Evolutionary conservation across 805 yeast genomes (phyloP).

Genomic region (Jamesozyma hellenica): DNA sequence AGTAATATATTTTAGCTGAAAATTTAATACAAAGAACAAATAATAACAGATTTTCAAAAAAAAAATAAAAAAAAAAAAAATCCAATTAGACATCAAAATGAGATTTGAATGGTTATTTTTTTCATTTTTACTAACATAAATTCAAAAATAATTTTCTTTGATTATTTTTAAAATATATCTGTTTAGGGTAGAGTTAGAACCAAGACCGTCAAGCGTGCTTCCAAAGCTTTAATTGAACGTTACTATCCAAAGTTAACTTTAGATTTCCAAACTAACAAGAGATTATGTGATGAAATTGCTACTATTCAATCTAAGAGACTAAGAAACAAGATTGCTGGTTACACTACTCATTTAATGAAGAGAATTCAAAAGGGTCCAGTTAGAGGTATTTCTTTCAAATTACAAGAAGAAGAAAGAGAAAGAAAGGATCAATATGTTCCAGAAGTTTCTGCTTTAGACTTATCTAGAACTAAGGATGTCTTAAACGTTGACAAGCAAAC

Average conservation of each 20-base stretch:
- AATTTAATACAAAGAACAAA: too few relatives aligned
- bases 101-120: conserved; percentile 1
- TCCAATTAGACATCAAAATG: background rate
- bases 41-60: too few relatives aligned
- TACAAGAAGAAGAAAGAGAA: conserved; percentile 99
- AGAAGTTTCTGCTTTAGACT: conserved; percentile 98
- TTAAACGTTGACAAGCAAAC: conserved; percentile 97
- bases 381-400: conserved; percentile 99
- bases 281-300: conserved; percentile 97
- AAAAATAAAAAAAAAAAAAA: too few relatives aligned
- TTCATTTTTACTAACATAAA: conserved; percentile 13
- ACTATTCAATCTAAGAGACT: conserved; percentile 98
- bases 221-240: conserved; percentile 98
- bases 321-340: conserved; percentile 99
- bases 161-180: background rate
- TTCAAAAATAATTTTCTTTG: background rate
- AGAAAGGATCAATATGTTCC: conserved; percentile 99
- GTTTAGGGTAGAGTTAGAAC: conserved; percentile 98
- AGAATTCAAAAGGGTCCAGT: conserved; percentile 99
- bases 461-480: conserved; percentile 90
- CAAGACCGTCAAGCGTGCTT: conserved; percentile 99
- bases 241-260: conserved; percentile 99
- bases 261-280: conserved; percentile 99
- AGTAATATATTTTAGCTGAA: too few relatives aligned
- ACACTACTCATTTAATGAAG: conserved; percentile 99